These are phyloP conservation scores for Gymnopilus dilepis DNA, from an alignment of 768 basidiomycete genomes.

Conservation along the genomic window DNA sequence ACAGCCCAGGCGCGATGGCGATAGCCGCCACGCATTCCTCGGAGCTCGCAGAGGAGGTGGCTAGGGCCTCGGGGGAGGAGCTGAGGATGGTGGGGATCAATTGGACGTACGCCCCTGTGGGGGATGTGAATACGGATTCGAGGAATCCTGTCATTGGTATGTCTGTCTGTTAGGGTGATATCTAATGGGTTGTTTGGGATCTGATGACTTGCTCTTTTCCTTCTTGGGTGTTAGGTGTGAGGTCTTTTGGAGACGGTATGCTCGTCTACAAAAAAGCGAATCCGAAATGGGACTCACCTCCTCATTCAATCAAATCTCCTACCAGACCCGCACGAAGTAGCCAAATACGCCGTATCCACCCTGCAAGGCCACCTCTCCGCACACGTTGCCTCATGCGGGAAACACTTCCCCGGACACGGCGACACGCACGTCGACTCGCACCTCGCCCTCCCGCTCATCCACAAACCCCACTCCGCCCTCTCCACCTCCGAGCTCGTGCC, in stretches of 20 bases:
- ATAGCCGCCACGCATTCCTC: conserved; percentile 58
- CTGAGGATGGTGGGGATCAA: conserved; percentile 67
- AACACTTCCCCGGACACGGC: conserved; percentile 80
- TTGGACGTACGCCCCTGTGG: conserved; percentile 75
- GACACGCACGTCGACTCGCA: conserved; percentile 78
- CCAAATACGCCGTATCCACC: conserved; percentile 51
- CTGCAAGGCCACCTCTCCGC: conserved; percentile 50
- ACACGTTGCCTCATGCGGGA: conserved; percentile 64
- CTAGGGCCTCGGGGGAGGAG: conserved; percentile 57
- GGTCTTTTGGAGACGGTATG: conserved; percentile 73
- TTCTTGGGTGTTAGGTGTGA: conserved; percentile 51
- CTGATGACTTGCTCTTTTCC: background rate
- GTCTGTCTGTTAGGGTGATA: no score
- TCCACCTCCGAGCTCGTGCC: conserved; percentile 58
- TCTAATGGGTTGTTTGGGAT: no score
- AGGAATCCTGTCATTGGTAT: conserved; percentile 74
- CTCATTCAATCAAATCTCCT: background rate
- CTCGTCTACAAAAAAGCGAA: background rate
- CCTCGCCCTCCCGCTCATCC: conserved; percentile 64
- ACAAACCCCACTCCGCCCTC: conserved; percentile 51
- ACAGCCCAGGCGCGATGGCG: conserved; percentile 77
- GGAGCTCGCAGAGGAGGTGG: conserved; percentile 50
- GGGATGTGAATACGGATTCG: conserved; percentile 73
- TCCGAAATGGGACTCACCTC: background rate
- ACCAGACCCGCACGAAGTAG: conserved; percentile 60